phyloP scores from a whole-genome alignment of 768 basidiomycete genomes.

The Boletus coccyginus region DNA sequence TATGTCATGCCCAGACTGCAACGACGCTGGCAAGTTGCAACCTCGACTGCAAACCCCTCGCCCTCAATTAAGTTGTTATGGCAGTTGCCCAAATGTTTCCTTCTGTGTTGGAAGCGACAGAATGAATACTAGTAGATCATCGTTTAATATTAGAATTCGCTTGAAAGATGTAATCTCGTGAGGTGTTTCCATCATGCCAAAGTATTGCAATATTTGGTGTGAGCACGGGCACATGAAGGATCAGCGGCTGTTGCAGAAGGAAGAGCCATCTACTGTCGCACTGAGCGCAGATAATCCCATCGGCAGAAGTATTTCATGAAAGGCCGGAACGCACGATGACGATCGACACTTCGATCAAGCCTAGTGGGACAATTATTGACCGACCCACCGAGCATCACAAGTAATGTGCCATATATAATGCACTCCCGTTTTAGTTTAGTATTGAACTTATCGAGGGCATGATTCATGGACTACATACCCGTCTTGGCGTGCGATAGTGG shows the following conservation, averaged over 20 bases:
- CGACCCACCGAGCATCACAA: neutral
- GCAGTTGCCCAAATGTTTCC: too few relatives aligned
- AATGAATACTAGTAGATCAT: too few relatives aligned
- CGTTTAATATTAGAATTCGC: neutral
- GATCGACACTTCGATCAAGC: too few relatives aligned
- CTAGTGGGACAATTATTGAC: neutral
- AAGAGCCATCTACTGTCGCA: neutral
- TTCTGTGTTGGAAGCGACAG: too few relatives aligned
- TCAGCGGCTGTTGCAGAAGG: neutral
- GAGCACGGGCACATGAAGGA: neutral
- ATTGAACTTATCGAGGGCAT: slow-evolving; percentile 96
- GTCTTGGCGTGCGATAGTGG: slow-evolving; percentile 85
- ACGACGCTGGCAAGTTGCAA: neutral
- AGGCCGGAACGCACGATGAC: neutral
- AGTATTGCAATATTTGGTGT: neutral
- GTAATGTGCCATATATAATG: neutral
- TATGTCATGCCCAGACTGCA: neutral
- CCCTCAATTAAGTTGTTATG: neutral
- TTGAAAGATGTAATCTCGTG: neutral
- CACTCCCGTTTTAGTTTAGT: slow-evolving; percentile 52
- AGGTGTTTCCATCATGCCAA: too few relatives aligned
- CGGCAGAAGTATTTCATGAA: neutral
- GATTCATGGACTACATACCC: slow-evolving; percentile 85
- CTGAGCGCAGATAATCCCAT: too few relatives aligned
- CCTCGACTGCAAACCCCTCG: slow-evolving; percentile 14